Conservation (phyloP, 1,139 yeast species). For the Sugiyamaella sp. region DNA sequence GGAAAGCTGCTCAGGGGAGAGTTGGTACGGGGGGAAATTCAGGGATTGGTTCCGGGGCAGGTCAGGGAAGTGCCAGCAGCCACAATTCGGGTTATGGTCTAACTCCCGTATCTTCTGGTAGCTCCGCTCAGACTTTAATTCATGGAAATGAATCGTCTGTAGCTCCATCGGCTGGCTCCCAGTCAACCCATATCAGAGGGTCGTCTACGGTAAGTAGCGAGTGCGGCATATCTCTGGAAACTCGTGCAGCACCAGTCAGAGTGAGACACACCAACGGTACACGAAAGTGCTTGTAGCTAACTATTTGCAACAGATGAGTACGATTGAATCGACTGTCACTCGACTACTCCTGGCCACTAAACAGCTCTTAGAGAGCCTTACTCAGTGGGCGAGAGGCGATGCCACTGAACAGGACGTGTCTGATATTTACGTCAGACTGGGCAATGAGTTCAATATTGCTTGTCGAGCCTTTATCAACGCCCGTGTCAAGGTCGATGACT, state of each 20-base stretch:
- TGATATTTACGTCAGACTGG: slow-evolving; percentile 87
- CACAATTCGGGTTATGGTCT: background rate
- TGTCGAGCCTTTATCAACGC: slow-evolving; percentile 70
- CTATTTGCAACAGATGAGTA: slow-evolving; percentile 49
- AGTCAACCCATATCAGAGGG: background rate
- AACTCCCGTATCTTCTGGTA: background rate
- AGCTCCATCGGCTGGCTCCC: background rate
- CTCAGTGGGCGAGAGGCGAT: slow-evolving; percentile 85
- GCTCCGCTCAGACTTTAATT: background rate
- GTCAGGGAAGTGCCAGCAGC: background rate
- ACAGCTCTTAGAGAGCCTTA: slow-evolving; percentile 77
- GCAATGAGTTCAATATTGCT: slow-evolving; percentile 90
- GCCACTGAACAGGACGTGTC: slow-evolving; percentile 86
- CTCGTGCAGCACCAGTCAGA: background rate
- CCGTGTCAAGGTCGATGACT: slow-evolving; percentile 67
- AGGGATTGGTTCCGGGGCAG: background rate
- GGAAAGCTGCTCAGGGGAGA: background rate
- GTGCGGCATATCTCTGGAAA: background rate
- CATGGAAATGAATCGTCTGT: background rate
- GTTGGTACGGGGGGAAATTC: background rate
- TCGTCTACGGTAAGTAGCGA: slow-evolving; percentile 11
- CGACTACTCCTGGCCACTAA: slow-evolving; percentile 85
- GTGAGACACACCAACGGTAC: background rate
- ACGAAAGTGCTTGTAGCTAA: too few species aligned
- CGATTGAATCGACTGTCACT: slow-evolving; percentile 83